Percentiles rank a stretch among this genome's conserved stretches.
Evolutionary conservation across 2,329 filamentous ascomycete species (phyloP).

Genomic region (Orbilia quercus): DNA sequence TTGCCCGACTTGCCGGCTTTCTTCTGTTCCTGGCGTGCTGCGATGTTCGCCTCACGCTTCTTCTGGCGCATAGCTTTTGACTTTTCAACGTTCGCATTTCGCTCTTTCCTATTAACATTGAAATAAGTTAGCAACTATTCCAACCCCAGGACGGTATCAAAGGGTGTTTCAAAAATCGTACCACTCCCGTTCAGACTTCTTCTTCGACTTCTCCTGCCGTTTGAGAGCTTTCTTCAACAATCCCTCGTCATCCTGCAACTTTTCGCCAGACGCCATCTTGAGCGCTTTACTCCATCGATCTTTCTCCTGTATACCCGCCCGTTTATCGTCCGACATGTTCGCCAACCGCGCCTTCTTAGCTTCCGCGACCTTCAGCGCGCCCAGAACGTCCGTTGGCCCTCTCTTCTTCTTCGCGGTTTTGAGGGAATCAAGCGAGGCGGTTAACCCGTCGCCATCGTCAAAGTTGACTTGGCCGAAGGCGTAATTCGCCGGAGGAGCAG

Average conservation of each 20-base stretch:
- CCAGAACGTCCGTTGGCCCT: constrained; percentile 84
- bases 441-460: constrained; percentile 82
- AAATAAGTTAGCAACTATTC: constrained; percentile 40
- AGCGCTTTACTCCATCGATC: constrained; percentile 93
- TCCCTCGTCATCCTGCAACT: constrained; percentile 84
- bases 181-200: constrained; percentile 93
- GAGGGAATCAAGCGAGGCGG: constrained; percentile 73
- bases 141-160: neutral
- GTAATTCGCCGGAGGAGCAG: constrained; percentile 73
- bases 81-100: constrained; percentile 77
- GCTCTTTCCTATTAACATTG: constrained; percentile 67
- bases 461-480: constrained; percentile 93
- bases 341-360: constrained; percentile 84
- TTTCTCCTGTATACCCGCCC: constrained; percentile 88
- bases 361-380: constrained; percentile 85
- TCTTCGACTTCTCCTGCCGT: constrained; percentile 88
- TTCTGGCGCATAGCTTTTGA: constrained; percentile 81
- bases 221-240: constrained; percentile 94
- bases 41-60: constrained; percentile 83
- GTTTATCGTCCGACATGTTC: constrained; percentile 80
- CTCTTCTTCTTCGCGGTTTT: constrained; percentile 78
- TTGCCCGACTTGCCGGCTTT: constrained; percentile 71
- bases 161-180: constrained; percentile 38
- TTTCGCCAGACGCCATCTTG: constrained; percentile 87
- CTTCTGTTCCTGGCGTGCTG: constrained; percentile 75